Evolutionary conservation across 352 stramenopile species (phyloP).

Genomic region (Pythium diclinum): DNA sequence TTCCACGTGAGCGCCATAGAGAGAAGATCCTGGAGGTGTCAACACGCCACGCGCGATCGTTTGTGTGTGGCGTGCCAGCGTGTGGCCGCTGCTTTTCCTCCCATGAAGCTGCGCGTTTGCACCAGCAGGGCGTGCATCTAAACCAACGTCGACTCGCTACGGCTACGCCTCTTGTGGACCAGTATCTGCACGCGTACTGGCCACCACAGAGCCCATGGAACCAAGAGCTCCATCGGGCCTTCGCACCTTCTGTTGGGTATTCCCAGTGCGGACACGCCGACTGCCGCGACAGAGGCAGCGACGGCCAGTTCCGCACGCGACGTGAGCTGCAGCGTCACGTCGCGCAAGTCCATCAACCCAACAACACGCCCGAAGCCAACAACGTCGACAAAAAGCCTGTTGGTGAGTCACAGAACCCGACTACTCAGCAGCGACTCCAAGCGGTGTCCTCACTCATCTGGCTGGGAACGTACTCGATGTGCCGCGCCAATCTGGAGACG

Average conservation of each 20-base stretch:
- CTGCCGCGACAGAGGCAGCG: conserved; percentile 31
- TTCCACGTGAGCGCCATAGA: conserved; percentile 38
- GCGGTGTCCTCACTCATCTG: conserved; percentile 30
- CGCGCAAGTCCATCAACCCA: conserved; percentile 3
- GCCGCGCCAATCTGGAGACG: conserved; percentile 33
- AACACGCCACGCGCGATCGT: conserved; percentile 39
- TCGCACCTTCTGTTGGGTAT: conserved; percentile 35
- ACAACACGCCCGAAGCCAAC: not conserved
- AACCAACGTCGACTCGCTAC: conserved; percentile 38
- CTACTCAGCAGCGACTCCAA: not conserved
- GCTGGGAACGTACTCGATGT: conserved; percentile 43
- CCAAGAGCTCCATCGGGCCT: conserved; percentile 25
- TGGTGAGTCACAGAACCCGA: not conserved
- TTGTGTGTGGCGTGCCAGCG: conserved; percentile 50
- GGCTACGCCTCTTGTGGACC: conserved; percentile 39
- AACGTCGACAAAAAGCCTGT: not conserved
- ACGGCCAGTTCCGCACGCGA: conserved; percentile 40
- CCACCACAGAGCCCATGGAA: conserved; percentile 46
- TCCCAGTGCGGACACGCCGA: conserved; percentile 35
- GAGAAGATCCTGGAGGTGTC: conserved; percentile 52
- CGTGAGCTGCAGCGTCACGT: conserved; percentile 32
- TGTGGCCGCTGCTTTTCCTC: conserved; percentile 67
- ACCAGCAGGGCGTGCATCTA: conserved; percentile 43
- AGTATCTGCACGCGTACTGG: conserved; percentile 65
- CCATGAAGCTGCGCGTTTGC: conserved; percentile 43